Base-by-base conservation (phyloP, 2,329 filamentous ascomycete genomes). In the Fusarium xyrophilum region DNA sequence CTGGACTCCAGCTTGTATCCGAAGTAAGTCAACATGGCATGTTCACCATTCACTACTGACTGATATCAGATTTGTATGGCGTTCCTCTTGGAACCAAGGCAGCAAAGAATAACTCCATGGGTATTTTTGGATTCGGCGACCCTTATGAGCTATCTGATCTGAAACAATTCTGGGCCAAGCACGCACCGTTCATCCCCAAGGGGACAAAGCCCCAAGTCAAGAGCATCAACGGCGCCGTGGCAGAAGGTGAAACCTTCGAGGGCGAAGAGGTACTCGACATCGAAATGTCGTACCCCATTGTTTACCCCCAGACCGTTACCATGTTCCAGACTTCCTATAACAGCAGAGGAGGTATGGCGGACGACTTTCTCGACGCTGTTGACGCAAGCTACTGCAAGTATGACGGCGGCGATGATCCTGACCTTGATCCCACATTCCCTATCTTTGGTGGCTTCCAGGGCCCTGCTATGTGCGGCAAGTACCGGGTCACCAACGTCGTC, bases 371-470 rank as follows among this genome's bases (percentile, higher is more conserved):
- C 9, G 48, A 38, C 6, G 48, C 56, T 6, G 48, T 58, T 2
- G 56, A 58, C 5, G 38, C 25, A 3, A 58, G 56, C n/a, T 58
- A 58, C n/a, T 58, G 56, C 17, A 58, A 56, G n/a, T 58, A 56
- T 2, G 56, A 58, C 3, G 56, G 56, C 4, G 56, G 56, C 0
- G 27, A 56, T 11, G 56, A 56, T 13, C 38, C 56, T 6, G 25
- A 58, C 2, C 13, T 44, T 6, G 56, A 58, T 30, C 50, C 50
- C 0, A 7, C 5, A 0, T 58, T 32, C 38, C 56, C 56, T 14
- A 7, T 32, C 1, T 56, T 58, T 23, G 17, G 5, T 0, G 50
- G 50, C 1, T 58, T 17, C 3, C 56, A 32, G 12, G 56, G 50
- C 1, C 56, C 56, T 13, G 50, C 56, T 13, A 56, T 58, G 56